Conservation (phyloP, 306 rosid genomes). For the Prunus dulcis region DNA sequence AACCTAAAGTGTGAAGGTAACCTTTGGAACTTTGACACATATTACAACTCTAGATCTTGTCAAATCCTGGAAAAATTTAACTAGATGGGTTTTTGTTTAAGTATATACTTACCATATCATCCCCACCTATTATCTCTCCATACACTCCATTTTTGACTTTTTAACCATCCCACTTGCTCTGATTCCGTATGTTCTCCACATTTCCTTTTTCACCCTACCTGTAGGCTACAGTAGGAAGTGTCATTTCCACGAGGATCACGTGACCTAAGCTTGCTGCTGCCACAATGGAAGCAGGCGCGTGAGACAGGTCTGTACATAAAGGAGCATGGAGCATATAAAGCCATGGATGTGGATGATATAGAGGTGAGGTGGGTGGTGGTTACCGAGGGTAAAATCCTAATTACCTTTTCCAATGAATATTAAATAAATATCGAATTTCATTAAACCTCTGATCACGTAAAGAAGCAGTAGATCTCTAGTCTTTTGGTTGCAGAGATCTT, state of each 20-base stretch:
- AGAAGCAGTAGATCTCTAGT: constrained; percentile 15
- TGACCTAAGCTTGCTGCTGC: neutral
- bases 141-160: too few relatives aligned
- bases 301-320: neutral
- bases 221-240: neutral
- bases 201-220: neutral
- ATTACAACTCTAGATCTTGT: too few relatives aligned
- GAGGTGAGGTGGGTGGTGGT: neutral
- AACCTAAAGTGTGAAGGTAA: too few relatives aligned
- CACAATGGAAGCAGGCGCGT: too few relatives aligned
- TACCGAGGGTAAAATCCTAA: constrained; percentile 3
- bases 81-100: neutral
- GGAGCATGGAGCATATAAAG: constrained; percentile 4
- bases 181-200: neutral
- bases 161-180: neutral
- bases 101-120: neutral
- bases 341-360: too few relatives aligned
- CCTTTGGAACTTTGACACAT: too few relatives aligned
- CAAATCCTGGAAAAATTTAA: neutral
- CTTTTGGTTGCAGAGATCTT: neutral
- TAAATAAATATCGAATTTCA: constrained; percentile 37
- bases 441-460: constrained; percentile 10
- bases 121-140: neutral
- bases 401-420: constrained; percentile 25
- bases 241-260: neutral